These are phyloP conservation scores for Mycena crocata DNA, from an alignment of 768 basidiomycete species.

Conservation along the genomic window DNA sequence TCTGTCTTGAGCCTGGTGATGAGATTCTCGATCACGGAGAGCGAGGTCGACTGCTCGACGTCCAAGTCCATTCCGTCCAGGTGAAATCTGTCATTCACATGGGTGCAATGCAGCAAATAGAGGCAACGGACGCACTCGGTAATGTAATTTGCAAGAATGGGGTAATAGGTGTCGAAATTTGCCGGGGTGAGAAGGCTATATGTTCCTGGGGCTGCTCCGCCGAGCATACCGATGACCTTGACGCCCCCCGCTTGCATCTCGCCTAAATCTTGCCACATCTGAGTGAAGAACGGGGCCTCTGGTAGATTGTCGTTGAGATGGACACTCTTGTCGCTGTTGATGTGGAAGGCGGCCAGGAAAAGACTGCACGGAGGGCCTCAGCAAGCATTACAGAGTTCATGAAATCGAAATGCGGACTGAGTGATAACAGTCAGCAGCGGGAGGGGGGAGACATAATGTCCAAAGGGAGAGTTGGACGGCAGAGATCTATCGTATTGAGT, in stretches of 20 bases:
- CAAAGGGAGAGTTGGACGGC: constrained; percentile 26
- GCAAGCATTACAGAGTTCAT: neutral
- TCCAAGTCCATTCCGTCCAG: constrained; percentile 44
- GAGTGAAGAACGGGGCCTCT: constrained; percentile 32
- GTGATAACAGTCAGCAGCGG: constrained; percentile 38
- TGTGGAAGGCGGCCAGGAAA: constrained; percentile 42
- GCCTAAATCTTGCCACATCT: constrained; percentile 40
- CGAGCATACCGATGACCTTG: constrained; percentile 42
- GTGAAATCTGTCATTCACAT: constrained; percentile 28
- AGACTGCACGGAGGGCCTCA: constrained; percentile 11
- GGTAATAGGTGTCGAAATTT: constrained; percentile 38
- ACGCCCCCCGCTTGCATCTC: constrained; percentile 36
- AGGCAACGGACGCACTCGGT: constrained; percentile 23
- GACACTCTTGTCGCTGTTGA: constrained; percentile 36
- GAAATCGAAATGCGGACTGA: constrained; percentile 24
- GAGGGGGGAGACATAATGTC: constrained; percentile 37
- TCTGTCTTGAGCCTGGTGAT: constrained; percentile 38
- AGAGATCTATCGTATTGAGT: constrained; percentile 36
- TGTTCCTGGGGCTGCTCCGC: constrained; percentile 39
- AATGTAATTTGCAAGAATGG: constrained; percentile 33
- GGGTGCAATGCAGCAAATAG: neutral
- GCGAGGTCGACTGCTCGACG: constrained; percentile 36
- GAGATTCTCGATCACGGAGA: constrained; percentile 32
- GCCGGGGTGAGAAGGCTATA: constrained; percentile 33
- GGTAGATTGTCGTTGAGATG: constrained; percentile 39